Base-by-base conservation (phyloP, 2,329 filamentous ascomycete genomes). In the Trichoderma sp. region DNA sequence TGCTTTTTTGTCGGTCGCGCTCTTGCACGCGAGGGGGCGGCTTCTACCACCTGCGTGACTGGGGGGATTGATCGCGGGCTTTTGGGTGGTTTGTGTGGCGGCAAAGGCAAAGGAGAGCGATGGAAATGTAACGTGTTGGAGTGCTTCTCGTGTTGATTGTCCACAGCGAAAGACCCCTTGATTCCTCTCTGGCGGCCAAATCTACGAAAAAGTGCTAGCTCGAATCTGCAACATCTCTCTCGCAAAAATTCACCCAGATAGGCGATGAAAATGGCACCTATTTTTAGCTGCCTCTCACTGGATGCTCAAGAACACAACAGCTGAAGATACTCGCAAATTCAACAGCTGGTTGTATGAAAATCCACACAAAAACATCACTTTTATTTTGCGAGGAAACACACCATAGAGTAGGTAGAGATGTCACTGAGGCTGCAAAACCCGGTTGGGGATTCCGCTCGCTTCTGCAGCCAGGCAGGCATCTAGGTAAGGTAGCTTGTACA, bases 101-200 rank as follows among this genome's bases (percentile, higher is more conserved):
- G 28, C 28, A 62, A 41, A 45, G 21, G 48, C 45, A 26, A 55
- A 44, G 41, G 60, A 63, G 50, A 41, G 14, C 24, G 34, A 39
- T 4, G 9, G 34, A 55, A 63, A 55, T 26, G 60, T 63, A 63
- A 63, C 50, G 60, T 63, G 60, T 55, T 52, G 47, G 47, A 52
- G 58, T 54, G 48, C 12, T 14, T 28, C 58, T 62, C 58, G 58
- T 62, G 52, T 62, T 39, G 34, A 39, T 39, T 39, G 10, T 10
- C 58, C 58, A 62, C 58, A 62, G 26, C 43, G 15, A 39, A 61
- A 54, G 58, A 62, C 48, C 58, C 58, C 58, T 58, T 58, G 41
- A 62, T 44, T 48, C 47, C 47, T 44, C 2, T 52, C 52, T 39
- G 34, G 48, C 58, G 58, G 58, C 48, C 58, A 62, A 52, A 52